Percentiles rank a stretch among this genome's conserved stretches.
Evolutionary conservation across 257 asterid genomes (phyloP).

Genomic region (Thymus mandschuricus): DNA sequence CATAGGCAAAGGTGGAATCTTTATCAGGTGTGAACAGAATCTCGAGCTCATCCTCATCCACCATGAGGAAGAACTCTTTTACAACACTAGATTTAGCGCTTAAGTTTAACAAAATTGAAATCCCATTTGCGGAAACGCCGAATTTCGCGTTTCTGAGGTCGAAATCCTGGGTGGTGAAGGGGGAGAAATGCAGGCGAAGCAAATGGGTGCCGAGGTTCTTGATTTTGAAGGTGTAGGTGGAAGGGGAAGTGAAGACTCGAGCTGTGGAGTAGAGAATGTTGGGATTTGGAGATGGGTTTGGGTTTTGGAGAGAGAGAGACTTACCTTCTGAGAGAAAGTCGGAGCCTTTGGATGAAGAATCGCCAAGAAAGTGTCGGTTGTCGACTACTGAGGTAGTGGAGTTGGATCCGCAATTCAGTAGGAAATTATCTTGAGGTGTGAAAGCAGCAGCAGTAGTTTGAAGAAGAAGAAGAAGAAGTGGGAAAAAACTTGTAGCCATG

Average conservation of each 20-base stretch:
- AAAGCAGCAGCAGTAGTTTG: conserved; percentile 44
- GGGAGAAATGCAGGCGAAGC: conserved; percentile 72
- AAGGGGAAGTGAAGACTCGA: conserved; percentile 59
- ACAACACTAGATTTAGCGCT: conserved; percentile 37
- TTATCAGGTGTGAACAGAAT: conserved; percentile 51
- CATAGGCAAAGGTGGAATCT: conserved; percentile 58
- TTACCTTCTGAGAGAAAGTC: conserved; percentile 52
- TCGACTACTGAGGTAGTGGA: conserved; percentile 38
- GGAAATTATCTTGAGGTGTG: conserved; percentile 67
- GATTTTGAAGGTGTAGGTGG: conserved; percentile 51
- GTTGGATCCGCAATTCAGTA: conserved; percentile 72
- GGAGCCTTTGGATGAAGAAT: conserved; percentile 43
- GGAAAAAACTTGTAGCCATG: conserved; percentile 49
- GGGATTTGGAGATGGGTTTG: conserved; percentile 44
- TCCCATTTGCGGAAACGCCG: conserved; percentile 63
- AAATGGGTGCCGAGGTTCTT: conserved; percentile 66
- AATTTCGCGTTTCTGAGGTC: conserved; percentile 50
- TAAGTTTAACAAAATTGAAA: conserved; percentile 45
- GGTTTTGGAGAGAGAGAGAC: conserved; percentile 51
- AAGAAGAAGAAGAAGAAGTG: conserved; percentile 39
- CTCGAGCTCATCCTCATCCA: conserved; percentile 52
- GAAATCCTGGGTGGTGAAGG: conserved; percentile 49
- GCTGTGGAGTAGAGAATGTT: conserved; percentile 53
- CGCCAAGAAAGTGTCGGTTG: conserved; percentile 64
- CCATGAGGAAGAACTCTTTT: conserved; percentile 65